These are phyloP conservation scores for Fagopyrum tataricum DNA, from an alignment of 148 eudicot species.

Conservation along the genomic window DNA sequence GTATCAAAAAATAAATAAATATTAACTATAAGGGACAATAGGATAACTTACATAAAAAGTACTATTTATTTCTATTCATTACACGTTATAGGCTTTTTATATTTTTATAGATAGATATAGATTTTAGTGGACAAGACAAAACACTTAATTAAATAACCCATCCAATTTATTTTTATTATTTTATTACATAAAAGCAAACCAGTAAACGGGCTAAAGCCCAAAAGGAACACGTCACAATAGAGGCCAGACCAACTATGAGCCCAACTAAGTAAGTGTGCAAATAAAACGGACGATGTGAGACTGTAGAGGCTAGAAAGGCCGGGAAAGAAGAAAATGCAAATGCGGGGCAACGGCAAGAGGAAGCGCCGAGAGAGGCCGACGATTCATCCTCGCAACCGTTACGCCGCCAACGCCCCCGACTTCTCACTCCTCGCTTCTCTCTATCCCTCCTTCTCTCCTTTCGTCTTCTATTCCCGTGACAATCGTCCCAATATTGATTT, in stretches of 20 bases:
- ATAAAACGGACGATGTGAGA: neutral
- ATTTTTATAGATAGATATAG: too few relatives aligned
- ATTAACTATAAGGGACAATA: too few relatives aligned
- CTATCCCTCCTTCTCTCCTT: conserved; percentile 59
- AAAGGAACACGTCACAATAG: neutral
- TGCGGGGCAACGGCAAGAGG: conserved; percentile 30
- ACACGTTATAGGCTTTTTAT: too few relatives aligned
- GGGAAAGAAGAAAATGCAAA: neutral
- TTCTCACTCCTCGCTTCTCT: conserved; percentile 54
- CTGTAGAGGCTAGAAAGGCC: neutral
- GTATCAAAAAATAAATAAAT: too few relatives aligned
- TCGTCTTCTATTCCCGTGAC: conserved; percentile 54
- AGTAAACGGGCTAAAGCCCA: neutral
- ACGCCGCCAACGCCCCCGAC: conserved; percentile 75
- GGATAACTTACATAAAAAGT: too few relatives aligned
- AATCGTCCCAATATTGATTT: conserved; percentile 75
- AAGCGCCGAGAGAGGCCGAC: conserved; percentile 35
- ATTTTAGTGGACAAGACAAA: too few relatives aligned
- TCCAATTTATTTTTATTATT: too few relatives aligned
- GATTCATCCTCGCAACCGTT: conserved; percentile 72
- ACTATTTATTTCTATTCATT: too few relatives aligned
- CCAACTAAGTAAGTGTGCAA: neutral
- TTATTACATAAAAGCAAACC: neutral
- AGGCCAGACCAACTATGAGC: neutral
- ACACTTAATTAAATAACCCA: too few relatives aligned